A percentile compares a stretch with the other conserved stretches of the same genome.
phyloP scores from a whole-genome alignment of 1,284 basidiomycete genomes.

The Ceratobasidium sp. region DNA sequence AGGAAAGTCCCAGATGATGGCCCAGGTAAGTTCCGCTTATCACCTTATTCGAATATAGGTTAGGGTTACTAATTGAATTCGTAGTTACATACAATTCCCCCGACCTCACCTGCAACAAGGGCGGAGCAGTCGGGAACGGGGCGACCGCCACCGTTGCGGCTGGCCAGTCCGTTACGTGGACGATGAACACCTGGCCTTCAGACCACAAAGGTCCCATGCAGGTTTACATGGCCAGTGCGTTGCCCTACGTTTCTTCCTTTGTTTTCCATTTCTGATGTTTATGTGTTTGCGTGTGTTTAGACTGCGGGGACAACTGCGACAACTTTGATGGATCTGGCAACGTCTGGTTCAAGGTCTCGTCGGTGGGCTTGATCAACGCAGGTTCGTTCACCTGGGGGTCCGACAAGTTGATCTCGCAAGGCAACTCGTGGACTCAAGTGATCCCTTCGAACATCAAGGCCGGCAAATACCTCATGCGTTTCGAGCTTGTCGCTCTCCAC shows the following conservation, averaged over 20 bases:
- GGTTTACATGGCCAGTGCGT: conserved; percentile 42
- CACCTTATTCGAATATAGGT: background rate
- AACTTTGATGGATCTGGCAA: conserved; percentile 33
- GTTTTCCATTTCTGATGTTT: conserved; percentile 6
- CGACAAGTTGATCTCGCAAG: conserved; percentile 40
- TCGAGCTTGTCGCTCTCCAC: conserved; percentile 42
- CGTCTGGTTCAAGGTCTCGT: conserved; percentile 43
- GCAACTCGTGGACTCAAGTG: conserved; percentile 41
- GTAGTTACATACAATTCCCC: conserved; percentile 27
- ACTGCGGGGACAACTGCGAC: conserved; percentile 32
- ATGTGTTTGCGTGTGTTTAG: background rate
- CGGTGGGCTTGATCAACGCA: conserved; percentile 36
- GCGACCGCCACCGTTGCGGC: conserved; percentile 35
- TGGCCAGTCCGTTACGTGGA: conserved; percentile 33
- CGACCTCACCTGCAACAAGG: conserved; percentile 42
- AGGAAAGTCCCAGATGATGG: conserved; percentile 43
- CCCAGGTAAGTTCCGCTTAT: conserved; percentile 32
- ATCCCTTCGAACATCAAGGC: conserved; percentile 41
- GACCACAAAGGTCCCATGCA: conserved; percentile 42
- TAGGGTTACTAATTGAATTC: background rate
- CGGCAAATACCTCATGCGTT: conserved; percentile 42
- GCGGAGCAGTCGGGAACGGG: conserved; percentile 33
- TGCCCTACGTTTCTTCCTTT: background rate
- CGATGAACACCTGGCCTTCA: conserved; percentile 40
- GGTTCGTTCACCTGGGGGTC: conserved; percentile 40